A percentile compares a stretch with the other conserved stretches of the same genome.
phyloP scores from a whole-genome alignment of 768 basidiomycete species.

The Gyrodon lividus region DNA sequence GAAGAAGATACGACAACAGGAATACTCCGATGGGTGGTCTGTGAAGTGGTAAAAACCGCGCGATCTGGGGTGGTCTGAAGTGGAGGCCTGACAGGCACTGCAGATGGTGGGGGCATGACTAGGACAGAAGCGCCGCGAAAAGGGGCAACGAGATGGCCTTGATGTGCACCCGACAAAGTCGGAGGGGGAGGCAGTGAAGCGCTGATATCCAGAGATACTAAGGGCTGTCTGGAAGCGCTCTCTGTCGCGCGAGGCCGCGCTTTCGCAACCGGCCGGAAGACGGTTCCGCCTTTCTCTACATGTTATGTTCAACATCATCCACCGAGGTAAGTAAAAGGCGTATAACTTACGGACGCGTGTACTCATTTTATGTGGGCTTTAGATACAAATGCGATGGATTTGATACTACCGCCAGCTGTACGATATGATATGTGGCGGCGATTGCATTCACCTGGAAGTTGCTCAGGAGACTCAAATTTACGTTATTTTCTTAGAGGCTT shows the following conservation, averaged over 20 bases:
- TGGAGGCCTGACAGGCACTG: slow-evolving; percentile 7
- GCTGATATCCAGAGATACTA: slow-evolving; percentile 14
- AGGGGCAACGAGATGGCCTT: neutral
- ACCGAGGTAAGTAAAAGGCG: slow-evolving; percentile 1
- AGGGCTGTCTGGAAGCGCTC: slow-evolving; percentile 15
- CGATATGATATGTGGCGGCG: neutral
- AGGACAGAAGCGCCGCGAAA: neutral
- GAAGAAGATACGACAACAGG: slow-evolving; percentile 22
- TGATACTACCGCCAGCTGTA: neutral
- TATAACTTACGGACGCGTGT: slow-evolving; percentile 59
- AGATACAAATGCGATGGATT: too few relatives aligned
- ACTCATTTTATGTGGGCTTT: slow-evolving; percentile 33
- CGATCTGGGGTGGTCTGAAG: slow-evolving; percentile 6
- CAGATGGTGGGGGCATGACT: slow-evolving; percentile 3
- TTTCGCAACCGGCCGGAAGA: slow-evolving; percentile 69
- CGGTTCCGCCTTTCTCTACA: slow-evolving; percentile 67
- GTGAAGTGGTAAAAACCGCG: slow-evolving; percentile 1
- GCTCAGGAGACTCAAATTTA: slow-evolving; percentile 5
- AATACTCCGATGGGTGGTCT: slow-evolving; percentile 7
- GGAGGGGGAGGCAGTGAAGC: slow-evolving; percentile 4
- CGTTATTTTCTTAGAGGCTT: slow-evolving; percentile 3
- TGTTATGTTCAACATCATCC: neutral
- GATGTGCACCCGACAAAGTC: slow-evolving; percentile 3
- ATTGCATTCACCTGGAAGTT: neutral
- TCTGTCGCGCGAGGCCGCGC: slow-evolving; percentile 45